Conservation (phyloP, 148 eudicot genomes). For the Camellia granthamiana region DNA sequence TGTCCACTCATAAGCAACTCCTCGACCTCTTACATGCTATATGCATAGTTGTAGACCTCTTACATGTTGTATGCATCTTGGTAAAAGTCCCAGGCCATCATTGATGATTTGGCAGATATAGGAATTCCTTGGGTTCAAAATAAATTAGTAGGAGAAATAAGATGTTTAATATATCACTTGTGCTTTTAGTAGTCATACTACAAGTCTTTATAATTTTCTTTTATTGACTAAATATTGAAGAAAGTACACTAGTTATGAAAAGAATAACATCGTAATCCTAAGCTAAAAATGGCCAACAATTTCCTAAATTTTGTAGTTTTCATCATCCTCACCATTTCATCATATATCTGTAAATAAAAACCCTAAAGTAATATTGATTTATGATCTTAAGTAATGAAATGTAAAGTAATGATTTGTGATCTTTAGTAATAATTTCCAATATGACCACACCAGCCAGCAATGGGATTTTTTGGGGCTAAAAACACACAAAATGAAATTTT, state of each 20-base stretch:
- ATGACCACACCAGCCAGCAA: too few relatives aligned
- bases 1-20: conserved; percentile 9
- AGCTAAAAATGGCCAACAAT: neutral
- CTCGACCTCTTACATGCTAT: neutral
- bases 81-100: neutral
- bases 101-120: neutral
- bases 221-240: neutral
- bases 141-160: neutral
- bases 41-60: too few relatives aligned
- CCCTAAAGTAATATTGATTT: neutral
- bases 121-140: neutral
- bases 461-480: too few relatives aligned
- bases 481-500: neutral
- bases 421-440: too few relatives aligned
- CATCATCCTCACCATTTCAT: neutral
- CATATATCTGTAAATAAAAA: neutral
- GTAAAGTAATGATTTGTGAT: too few relatives aligned
- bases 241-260: neutral
- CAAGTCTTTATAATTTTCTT: neutral
- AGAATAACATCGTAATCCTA: neutral
- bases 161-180: neutral
- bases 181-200: neutral
- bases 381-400: neutral
- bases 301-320: neutral
- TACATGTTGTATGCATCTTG: neutral